Conservation (phyloP, 208 protist genomes). For the Borovskyia barvae region DNA sequence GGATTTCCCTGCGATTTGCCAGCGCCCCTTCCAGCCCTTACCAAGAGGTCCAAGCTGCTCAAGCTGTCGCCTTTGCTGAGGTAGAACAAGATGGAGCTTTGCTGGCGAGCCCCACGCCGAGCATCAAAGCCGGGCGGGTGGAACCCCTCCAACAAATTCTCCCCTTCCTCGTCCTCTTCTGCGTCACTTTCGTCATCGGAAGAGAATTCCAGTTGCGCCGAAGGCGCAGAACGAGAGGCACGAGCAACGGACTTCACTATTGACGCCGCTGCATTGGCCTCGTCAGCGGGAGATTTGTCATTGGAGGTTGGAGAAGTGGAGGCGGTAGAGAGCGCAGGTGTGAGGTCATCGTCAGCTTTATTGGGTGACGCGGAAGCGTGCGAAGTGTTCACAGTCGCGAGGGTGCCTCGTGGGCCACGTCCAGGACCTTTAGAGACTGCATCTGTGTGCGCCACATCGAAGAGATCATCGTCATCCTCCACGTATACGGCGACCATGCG, state of each 20-base stretch:
- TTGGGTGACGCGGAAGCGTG: too few relatives aligned
- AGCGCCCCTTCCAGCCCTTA: background rate
- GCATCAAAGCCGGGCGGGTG: conserved; percentile 34
- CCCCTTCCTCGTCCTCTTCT: conserved; percentile 31
- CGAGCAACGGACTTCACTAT: too few relatives aligned
- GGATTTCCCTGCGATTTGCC: background rate
- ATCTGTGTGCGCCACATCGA: background rate
- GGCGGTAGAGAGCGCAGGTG: too few relatives aligned
- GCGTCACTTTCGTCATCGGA: conserved; percentile 21
- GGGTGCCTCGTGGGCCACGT: too few relatives aligned
- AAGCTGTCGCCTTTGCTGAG: conserved; percentile 33
- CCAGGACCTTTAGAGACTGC: too few relatives aligned
- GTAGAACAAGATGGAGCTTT: conserved; percentile 40
- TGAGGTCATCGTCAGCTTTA: too few relatives aligned
- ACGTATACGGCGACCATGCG: conserved; percentile 12
- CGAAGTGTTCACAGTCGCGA: too few relatives aligned
- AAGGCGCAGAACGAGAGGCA: too few relatives aligned
- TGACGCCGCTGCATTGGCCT: too few relatives aligned
- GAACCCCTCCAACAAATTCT: conserved; percentile 42
- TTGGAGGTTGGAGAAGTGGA: too few relatives aligned
- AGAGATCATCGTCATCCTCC: conserved; percentile 30
- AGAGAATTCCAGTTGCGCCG: background rate
- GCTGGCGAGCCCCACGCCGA: conserved; percentile 8
- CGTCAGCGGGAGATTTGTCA: too few relatives aligned
- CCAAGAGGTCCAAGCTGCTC: conserved; percentile 23